Evolutionary conservation across 768 basidiomycete species (phyloP).

Genomic region (Termitomyces sp.): DNA sequence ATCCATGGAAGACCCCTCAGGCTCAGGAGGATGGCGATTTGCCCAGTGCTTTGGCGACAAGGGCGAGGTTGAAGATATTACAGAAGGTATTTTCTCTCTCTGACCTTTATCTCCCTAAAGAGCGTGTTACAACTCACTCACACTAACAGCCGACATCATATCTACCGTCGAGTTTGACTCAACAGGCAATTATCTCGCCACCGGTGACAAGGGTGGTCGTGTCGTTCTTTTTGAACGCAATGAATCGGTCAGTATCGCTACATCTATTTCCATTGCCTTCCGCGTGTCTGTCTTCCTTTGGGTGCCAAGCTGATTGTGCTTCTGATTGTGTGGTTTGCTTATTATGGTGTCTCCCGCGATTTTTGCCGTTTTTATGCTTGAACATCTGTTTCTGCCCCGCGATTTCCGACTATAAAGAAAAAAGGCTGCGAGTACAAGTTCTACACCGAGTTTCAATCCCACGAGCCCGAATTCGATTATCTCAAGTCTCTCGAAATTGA

Average conservation of each 20-base stretch:
- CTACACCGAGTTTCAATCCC: constrained; percentile 99
- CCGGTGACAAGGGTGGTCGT: constrained; percentile 98
- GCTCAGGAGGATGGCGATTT: constrained; percentile 94
- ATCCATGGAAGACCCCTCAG: constrained; percentile 78
- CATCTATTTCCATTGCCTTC: constrained; percentile 11
- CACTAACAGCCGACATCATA: constrained; percentile 90
- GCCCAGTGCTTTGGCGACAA: constrained; percentile 99
- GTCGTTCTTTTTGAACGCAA: constrained; percentile 99
- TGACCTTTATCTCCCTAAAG: constrained; percentile 3
- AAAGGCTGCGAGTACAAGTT: constrained; percentile 99
- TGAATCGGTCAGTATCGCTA: constrained; percentile 66
- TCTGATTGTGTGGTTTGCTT: constrained; percentile 24
- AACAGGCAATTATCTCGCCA: constrained; percentile 98
- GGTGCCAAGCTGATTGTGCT: constrained; percentile 28
- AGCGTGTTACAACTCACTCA: constrained; percentile 9
- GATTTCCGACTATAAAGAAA: constrained; percentile 59
- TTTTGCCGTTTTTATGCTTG: constrained; percentile 12
- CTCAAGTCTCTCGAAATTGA: constrained; percentile 99
- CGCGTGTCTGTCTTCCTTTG: constrained; percentile 16
- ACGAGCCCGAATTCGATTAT: constrained; percentile 99
- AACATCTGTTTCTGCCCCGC: constrained; percentile 20
- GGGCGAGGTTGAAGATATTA: constrained; percentile 99
- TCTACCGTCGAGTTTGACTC: constrained; percentile 99
- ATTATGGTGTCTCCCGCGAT: constrained; percentile 15
- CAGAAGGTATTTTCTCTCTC: constrained; percentile 69